These are phyloP conservation scores for Diutina pseudorugosa DNA, from an alignment of 1,139 yeast genomes.

Conservation along the genomic window DNA sequence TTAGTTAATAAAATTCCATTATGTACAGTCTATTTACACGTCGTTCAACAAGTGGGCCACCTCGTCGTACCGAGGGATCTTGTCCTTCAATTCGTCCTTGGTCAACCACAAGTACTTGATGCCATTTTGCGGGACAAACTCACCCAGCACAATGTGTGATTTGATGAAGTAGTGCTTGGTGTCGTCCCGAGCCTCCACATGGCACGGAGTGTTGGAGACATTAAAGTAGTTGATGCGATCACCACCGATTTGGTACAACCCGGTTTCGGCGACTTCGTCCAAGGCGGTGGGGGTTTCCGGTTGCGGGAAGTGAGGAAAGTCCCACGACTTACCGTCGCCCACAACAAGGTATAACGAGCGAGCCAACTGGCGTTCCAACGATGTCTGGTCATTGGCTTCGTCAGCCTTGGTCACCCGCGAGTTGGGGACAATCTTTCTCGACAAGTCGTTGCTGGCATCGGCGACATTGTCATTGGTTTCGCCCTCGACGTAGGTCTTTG, in stretches of 20 bases:
- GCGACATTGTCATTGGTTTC: slow-evolving; percentile 31
- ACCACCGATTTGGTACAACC: slow-evolving; percentile 65
- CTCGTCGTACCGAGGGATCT: slow-evolving; percentile 42
- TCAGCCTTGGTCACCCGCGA: slow-evolving; percentile 75
- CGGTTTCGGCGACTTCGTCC: slow-evolving; percentile 66
- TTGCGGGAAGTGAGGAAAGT: slow-evolving; percentile 57
- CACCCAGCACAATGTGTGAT: slow-evolving; percentile 86
- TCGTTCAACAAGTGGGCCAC: slow-evolving; percentile 42
- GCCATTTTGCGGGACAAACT: slow-evolving; percentile 38
- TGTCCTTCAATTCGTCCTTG: slow-evolving; percentile 58
- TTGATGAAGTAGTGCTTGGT: slow-evolving; percentile 60
- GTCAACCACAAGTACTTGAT: slow-evolving; percentile 65
- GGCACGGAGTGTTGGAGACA: slow-evolving; percentile 82
- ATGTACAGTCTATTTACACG: slow-evolving; percentile 13
- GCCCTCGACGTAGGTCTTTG: slow-evolving; percentile 36
- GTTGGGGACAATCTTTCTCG: slow-evolving; percentile 61
- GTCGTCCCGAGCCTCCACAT: slow-evolving; percentile 32
- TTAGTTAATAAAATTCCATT: background rate
- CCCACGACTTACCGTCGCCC: slow-evolving; percentile 45
- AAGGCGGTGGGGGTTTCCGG: slow-evolving; percentile 32
- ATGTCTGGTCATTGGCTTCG: slow-evolving; percentile 39
- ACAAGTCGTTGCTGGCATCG: slow-evolving; percentile 24
- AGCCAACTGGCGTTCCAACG: slow-evolving; percentile 70
- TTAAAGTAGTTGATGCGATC: slow-evolving; percentile 72
- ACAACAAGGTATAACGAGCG: slow-evolving; percentile 71